Evolutionary conservation across 768 basidiomycete genomes (phyloP), one percentile per base, ranked within the genome.

Genomic region (Kockovaella imperatae): DNA sequence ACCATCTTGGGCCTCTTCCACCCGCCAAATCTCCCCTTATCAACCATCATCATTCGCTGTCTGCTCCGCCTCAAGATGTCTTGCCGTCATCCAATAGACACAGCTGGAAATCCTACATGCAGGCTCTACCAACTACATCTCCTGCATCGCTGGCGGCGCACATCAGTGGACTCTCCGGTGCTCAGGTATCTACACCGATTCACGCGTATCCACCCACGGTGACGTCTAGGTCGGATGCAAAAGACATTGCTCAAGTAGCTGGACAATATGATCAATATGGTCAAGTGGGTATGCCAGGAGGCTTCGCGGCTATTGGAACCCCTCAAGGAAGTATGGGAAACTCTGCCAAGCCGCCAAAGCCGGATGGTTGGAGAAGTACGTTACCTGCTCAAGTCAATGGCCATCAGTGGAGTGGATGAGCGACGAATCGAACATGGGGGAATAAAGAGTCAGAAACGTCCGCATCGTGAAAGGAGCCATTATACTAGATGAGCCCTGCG

Each of bases 101-200:
- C 20, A 53, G 57, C 46, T 66, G 64, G 64, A 52, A 45, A 32
- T 50, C 55, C 4, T 66, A 66, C 31, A 62, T 66, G 64, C 49
- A 57, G 13, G 49, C 42, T 49, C 24, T 59, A 20, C 25, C 47
- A 3, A 50, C 53, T 5, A 45, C 46, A 11, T 44, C 36, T 20
- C 54, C 40, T 11, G 10, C 14, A 11, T 26, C 20, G 6, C 40
- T 25, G 20, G 40, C 40, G 10, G 21, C n/a, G n/a, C 31, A 32
- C 40, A 6, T 42, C 40, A 10, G 23, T 6, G 7, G 25, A 21
- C 10, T 26, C 36, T 10, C 10, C 36, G 36, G 13, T 20, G 8
- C 13, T 38, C 36, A 42, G 64, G 30, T 40, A 45, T 62, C 62
- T 45, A 61, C 64, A 18, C 64, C 64, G 30, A 59, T 42, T 39